These are phyloP conservation scores for Phytophthora cryptogea DNA, from an alignment of 352 stramenopile genomes.

Conservation along the genomic window DNA sequence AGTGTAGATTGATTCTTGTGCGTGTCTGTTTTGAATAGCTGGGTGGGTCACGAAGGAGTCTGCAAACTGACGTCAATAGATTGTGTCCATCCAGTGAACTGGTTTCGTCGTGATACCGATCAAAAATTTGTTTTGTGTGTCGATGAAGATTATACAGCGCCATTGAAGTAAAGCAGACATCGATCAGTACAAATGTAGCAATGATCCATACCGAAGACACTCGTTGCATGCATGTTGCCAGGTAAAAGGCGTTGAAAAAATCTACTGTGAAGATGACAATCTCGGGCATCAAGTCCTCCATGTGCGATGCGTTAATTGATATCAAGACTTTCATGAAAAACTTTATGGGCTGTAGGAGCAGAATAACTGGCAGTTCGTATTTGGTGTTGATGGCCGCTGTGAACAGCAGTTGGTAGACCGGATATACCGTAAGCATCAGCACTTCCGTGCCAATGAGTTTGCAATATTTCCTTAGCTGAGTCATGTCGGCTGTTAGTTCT, in stretches of 20 bases:
- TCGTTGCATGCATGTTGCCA: not conserved
- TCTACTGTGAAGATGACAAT: constrained; percentile 2
- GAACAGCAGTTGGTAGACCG: constrained; percentile 10
- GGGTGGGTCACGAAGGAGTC: not conserved
- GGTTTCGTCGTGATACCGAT: not conserved
- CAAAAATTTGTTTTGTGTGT: not conserved
- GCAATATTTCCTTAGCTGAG: not conserved
- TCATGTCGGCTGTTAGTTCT: not conserved
- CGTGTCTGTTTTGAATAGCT: not conserved
- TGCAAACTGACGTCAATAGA: not conserved
- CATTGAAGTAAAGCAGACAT: not conserved
- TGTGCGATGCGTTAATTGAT: not conserved
- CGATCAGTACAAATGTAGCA: not conserved
- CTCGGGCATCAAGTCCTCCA: not conserved
- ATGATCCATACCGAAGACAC: not conserved
- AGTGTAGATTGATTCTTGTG: not conserved
- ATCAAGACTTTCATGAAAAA: constrained; percentile 15
- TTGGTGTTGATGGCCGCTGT: not conserved
- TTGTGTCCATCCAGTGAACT: not conserved
- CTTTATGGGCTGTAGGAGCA: constrained; percentile 11
- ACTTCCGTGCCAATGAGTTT: not conserved
- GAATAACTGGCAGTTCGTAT: constrained; percentile 7
- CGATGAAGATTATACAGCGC: not conserved
- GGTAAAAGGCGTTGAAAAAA: not conserved
- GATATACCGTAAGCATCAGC: constrained; percentile 9